Percentiles rank a stretch among this genome's conserved stretches.
These are phyloP conservation scores for Huntiella bhutanensis DNA, from an alignment of 2,329 filamentous ascomycete genomes.

Conservation along the genomic window DNA sequence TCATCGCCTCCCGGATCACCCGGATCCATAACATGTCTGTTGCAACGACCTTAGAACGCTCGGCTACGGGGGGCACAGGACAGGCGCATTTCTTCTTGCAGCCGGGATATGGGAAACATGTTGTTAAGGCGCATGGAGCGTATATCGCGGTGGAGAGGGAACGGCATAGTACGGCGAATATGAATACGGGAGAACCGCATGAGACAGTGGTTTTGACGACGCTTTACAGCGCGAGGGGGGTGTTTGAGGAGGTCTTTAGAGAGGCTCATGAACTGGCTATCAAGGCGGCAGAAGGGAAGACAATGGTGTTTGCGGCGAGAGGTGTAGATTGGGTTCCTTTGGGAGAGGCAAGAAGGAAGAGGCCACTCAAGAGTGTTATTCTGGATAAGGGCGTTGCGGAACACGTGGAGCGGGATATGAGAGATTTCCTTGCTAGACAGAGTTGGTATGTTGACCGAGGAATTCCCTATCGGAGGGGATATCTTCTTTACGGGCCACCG, in stretches of 20 bases:
- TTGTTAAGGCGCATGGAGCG: conserved; percentile 69
- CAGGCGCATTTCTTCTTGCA: conserved; percentile 65
- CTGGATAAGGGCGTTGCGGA: conserved; percentile 72
- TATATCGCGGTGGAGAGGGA: conserved; percentile 77
- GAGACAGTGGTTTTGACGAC: conserved; percentile 88
- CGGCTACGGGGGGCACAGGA: conserved; percentile 39
- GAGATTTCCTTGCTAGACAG: conserved; percentile 59
- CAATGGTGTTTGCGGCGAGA: conserved; percentile 70
- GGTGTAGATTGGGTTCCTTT: conserved; percentile 72
- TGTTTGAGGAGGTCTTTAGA: conserved; percentile 77
- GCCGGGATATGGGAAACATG: conserved; percentile 75
- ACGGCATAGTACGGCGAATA: conserved; percentile 66
- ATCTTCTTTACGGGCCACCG: conserved; percentile 73
- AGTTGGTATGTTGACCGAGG: conserved; percentile 90
- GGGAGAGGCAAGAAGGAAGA: conserved; percentile 67
- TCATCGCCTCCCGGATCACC: conserved; percentile 37
- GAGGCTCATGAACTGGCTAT: conserved; percentile 70
- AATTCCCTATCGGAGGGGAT: conserved; percentile 79
- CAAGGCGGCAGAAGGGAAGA: conserved; percentile 76
- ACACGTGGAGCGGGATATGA: conserved; percentile 58
- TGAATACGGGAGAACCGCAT: conserved; percentile 72
- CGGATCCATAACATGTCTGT: conserved; percentile 41
- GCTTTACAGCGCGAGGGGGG: conserved; percentile 68
- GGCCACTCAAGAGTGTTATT: conserved; percentile 74
- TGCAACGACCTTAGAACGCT: conserved; percentile 32